Conservation (phyloP, 306 rosid species). For the Citrullus mucosospermus region DNA sequence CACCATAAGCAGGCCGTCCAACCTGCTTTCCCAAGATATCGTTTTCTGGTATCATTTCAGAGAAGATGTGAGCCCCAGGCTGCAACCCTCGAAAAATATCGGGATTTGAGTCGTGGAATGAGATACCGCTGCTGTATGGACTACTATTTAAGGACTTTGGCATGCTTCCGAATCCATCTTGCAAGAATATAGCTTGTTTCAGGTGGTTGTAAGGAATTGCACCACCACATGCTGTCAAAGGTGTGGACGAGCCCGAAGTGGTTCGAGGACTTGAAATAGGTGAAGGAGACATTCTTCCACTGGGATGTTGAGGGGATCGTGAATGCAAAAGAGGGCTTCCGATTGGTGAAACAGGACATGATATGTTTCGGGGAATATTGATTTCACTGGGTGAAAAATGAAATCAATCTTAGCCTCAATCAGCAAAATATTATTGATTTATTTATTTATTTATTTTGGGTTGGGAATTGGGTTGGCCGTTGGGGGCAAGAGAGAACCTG, state of each 20-base stretch:
- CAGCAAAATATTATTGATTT: background rate
- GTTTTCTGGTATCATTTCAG: constrained; percentile 56
- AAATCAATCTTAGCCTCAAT: constrained; percentile 15
- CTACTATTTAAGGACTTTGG: constrained; percentile 50
- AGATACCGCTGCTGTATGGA: constrained; percentile 27
- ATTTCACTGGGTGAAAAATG: constrained; percentile 55
- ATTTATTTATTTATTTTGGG: background rate
- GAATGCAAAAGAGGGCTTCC: constrained; percentile 97
- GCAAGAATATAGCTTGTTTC: constrained; percentile 52
- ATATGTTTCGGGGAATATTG: constrained; percentile 66
- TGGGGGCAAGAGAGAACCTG: constrained; percentile 28
- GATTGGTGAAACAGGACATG: constrained; percentile 95
- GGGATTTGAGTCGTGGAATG: constrained; percentile 51
- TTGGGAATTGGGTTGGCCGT: background rate
- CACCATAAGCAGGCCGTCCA: constrained; percentile 31
- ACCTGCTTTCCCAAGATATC: constrained; percentile 47
- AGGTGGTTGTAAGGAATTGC: constrained; percentile 61
- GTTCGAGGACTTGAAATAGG: constrained; percentile 96
- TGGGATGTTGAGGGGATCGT: constrained; percentile 78
- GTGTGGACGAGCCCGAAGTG: constrained; percentile 86
- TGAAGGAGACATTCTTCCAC: constrained; percentile 88
- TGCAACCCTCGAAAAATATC: constrained; percentile 75
- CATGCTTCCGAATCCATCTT: constrained; percentile 61
- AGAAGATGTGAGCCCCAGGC: constrained; percentile 49
- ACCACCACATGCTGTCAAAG: constrained; percentile 70